These are phyloP conservation scores for Fomes fomentarius DNA, from an alignment of 1,284 basidiomycete species.

Conservation along the genomic window DNA sequence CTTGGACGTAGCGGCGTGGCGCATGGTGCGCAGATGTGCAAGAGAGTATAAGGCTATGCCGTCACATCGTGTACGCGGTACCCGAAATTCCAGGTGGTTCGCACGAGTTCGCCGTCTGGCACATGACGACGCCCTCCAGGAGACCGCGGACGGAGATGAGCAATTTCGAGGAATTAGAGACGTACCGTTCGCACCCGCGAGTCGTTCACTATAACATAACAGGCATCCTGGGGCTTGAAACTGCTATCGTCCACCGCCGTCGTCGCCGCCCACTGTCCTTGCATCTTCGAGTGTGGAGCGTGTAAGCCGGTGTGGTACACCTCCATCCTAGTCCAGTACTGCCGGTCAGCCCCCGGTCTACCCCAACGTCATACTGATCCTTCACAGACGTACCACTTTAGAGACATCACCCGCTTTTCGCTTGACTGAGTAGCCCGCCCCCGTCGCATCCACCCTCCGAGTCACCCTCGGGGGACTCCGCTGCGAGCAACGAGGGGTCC, in stretches of 20 bases:
- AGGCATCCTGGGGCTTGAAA: neutral
- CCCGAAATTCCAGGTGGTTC: too few species aligned
- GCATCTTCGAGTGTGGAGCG: neutral
- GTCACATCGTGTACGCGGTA: too few species aligned
- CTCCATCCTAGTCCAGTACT: neutral
- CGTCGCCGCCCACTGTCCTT: neutral
- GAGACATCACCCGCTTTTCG: neutral
- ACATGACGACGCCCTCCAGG: too few species aligned
- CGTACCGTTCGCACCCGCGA: slow-evolving; percentile 8
- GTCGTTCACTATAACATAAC: neutral
- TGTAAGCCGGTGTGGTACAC: neutral
- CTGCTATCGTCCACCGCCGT: neutral
- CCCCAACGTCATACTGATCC: neutral
- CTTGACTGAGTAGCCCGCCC: neutral
- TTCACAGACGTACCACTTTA: neutral
- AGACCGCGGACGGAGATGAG: slow-evolving; percentile 10
- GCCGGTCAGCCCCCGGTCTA: slow-evolving; percentile 1
- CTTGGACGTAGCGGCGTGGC: neutral
- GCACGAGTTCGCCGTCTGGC: too few species aligned
- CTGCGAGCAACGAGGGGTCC: neutral
- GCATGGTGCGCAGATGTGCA: neutral
- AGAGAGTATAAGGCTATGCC: too few species aligned
- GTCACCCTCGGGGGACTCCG: neutral
- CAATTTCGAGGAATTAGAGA: neutral
- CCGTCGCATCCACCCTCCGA: too few species aligned